Conservation (phyloP, 306 rosid species). For the Psophocarpus tetragonolobus region DNA sequence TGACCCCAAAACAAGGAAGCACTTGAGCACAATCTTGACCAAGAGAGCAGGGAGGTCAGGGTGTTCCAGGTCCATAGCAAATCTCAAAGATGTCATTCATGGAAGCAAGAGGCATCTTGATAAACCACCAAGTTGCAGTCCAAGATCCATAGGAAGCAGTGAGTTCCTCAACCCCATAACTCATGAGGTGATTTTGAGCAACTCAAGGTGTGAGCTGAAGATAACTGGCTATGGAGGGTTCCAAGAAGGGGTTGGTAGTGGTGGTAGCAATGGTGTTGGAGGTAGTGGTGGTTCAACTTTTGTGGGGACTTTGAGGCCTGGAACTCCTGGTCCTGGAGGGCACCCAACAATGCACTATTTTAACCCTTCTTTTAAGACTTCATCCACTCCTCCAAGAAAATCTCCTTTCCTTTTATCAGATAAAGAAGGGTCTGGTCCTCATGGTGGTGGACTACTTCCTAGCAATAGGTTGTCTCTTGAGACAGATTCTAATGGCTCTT, state of each 20-base stretch:
- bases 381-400: conserved; percentile 72
- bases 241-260: conserved; percentile 58
- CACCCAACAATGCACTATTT: conserved; percentile 74
- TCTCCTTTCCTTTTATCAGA: conserved; percentile 58
- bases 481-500: conserved; percentile 54
- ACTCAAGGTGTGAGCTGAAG: conserved; percentile 87
- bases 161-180: conserved; percentile 92
- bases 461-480: conserved; percentile 61
- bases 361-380: conserved; percentile 62
- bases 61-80: conserved; percentile 85
- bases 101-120: conserved; percentile 81
- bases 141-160: conserved; percentile 91
- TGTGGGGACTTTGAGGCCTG: conserved; percentile 76
- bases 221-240: conserved; percentile 73
- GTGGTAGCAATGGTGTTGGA: not conserved
- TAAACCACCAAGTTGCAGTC: conserved; percentile 85
- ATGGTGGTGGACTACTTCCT: conserved; percentile 46
- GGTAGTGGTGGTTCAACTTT: conserved; percentile 53
- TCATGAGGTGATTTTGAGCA: conserved; percentile 84
- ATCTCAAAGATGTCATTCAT: conserved; percentile 93
- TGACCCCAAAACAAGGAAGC: conserved; percentile 76
- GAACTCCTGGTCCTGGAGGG: conserved; percentile 91
- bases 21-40: conserved; percentile 69
- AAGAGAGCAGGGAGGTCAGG: conserved; percentile 73
- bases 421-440: conserved; percentile 52